Percentiles rank a stretch among this genome's conserved stretches.
Conservation (phyloP, 2,329 filamentous ascomycete species). For the Alternaria sp. region DNA sequence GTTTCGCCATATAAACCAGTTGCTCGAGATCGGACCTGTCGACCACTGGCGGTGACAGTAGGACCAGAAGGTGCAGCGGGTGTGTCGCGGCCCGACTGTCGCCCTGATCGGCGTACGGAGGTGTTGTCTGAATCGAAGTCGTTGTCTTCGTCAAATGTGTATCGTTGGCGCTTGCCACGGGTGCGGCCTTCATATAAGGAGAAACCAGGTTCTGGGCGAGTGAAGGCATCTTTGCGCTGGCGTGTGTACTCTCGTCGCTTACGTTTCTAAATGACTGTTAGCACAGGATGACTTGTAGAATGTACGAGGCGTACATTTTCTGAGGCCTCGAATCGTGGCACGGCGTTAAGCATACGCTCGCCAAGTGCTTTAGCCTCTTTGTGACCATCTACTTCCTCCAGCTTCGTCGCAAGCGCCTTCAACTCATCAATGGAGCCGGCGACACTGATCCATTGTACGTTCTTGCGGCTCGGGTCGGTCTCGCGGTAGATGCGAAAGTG, state of each 20-base stretch:
- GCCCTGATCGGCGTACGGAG: constrained; percentile 69
- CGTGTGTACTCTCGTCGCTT: constrained; percentile 91
- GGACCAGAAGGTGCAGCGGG: constrained; percentile 73
- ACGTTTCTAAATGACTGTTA: constrained; percentile 73
- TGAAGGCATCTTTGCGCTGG: constrained; percentile 85
- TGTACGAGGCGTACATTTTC: constrained; percentile 72
- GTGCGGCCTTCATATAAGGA: constrained; percentile 97
- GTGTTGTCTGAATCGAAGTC: constrained; percentile 74
- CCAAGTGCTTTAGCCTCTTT: constrained; percentile 82
- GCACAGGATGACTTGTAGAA: not conserved
- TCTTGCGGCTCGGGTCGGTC: constrained; percentile 79
- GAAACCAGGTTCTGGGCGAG: constrained; percentile 85
- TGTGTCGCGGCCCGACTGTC: constrained; percentile 78
- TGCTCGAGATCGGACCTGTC: constrained; percentile 76
- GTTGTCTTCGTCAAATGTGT: constrained; percentile 93
- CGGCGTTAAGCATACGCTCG: constrained; percentile 78
- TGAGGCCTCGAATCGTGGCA: constrained; percentile 90
- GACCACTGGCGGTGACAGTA: constrained; percentile 81
- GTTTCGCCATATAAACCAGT: constrained; percentile 70
- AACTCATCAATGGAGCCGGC: constrained; percentile 91
- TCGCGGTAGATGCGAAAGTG: constrained; percentile 94
- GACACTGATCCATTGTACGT: constrained; percentile 91
- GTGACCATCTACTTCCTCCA: constrained; percentile 79
- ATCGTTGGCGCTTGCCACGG: constrained; percentile 93
- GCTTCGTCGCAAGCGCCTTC: constrained; percentile 75